These are phyloP conservation scores for Aspergillus diversus DNA, from an alignment of 495 filamentous ascomycete genomes.

Conservation along the genomic window DNA sequence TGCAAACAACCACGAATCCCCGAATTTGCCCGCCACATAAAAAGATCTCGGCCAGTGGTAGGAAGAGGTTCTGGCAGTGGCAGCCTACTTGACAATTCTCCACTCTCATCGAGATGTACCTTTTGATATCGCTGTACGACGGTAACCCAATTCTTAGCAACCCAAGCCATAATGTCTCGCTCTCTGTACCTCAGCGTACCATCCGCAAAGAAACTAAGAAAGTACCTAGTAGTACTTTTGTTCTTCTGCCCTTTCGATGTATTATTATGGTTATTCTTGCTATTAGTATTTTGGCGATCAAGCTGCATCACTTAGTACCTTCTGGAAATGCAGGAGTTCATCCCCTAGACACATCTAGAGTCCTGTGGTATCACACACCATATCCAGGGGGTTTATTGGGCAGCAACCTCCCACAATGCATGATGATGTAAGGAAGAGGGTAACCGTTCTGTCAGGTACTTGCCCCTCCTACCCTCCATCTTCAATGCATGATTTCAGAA, in stretches of 20 bases:
- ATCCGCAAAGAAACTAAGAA: background rate
- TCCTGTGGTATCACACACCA: conserved; percentile 1
- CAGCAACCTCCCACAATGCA: conserved; percentile 5
- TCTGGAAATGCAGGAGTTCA: too few relatives aligned
- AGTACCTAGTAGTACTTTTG: background rate
- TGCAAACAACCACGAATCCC: conserved; percentile 4
- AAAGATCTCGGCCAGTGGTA: background rate
- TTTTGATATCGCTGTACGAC: too few relatives aligned
- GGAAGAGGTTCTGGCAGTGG: background rate
- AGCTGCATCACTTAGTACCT: background rate
- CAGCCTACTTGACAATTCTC: too few relatives aligned
- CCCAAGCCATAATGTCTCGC: too few relatives aligned
- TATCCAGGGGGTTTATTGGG: background rate
- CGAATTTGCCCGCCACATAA: background rate
- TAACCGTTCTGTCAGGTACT: conserved; percentile 1
- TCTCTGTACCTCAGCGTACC: too few relatives aligned
- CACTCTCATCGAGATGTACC: too few relatives aligned
- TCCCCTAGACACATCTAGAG: background rate
- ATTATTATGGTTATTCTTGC: background rate
- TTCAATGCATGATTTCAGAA: background rate
- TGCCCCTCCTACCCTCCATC: background rate
- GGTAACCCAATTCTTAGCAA: too few relatives aligned
- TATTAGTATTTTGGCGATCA: background rate
- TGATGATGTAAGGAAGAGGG: conserved; percentile 4
- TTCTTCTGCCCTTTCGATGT: background rate